Base-by-base conservation (phyloP, 2,329 filamentous ascomycete genomes). In the Colletotrichum tofieldiae region DNA sequence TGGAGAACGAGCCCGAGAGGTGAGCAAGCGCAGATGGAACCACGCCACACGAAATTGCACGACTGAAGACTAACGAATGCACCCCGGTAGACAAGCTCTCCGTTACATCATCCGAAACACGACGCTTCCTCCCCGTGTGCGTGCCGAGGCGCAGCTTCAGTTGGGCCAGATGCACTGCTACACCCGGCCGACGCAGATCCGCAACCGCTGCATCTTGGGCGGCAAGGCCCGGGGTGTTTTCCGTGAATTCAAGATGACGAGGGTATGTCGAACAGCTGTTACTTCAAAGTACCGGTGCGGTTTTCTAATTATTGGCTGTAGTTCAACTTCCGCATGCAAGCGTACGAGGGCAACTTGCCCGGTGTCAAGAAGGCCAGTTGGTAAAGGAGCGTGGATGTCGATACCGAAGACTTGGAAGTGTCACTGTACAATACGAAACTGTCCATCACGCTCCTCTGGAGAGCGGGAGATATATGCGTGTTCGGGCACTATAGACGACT, bases 341-440 rank as follows among this genome's bases (percentile, higher is more conserved):
- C 96, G 23, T 85, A 98, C 74, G 92, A 89, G 41, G 96, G 96
- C 62, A 91, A 94, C 73, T 81, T 99, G 65, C 96, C 96, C 0
- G 96, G 96, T 78, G 96, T 99, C 67, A 94, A 92, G 88, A 97
- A 97, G 87, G 96, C 96, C 61, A 97, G 94, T 84, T 99, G 96
- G 96, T 99, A 94, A 82, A 80, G 6, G 49, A 5, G 2, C 9
- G 0, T 35, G 29, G 18, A 9, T 41, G 47, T 56, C 32, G 54
- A 70, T 59, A n/a, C 16, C 23, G 37, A 37, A 3, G 41, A 70
- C 45, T 16, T 29, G 23, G 8, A 1, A 14, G 32, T 12, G 45
- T 20, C 59, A 39, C 20, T 72, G 70, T 70, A 69, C 45, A 58
- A 72, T 69, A 70, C 2, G 49, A 67, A 37, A 8, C 41, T 26